phyloP scores from a whole-genome alignment of 768 basidiomycete genomes.

The Serendipita sp. region DNA sequence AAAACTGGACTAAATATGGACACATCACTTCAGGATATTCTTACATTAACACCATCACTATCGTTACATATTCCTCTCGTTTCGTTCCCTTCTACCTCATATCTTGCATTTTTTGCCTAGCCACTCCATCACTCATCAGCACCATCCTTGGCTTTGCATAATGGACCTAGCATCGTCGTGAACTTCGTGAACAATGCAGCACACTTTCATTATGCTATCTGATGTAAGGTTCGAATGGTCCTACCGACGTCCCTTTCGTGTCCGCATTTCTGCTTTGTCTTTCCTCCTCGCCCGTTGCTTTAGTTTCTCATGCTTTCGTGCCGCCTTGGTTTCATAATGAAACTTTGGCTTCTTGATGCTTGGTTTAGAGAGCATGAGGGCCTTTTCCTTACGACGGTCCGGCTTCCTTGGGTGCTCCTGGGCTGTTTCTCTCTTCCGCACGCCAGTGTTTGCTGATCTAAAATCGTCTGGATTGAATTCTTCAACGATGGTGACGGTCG shows the following conservation, averaged over 20 bases:
- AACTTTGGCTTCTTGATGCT: slow-evolving; percentile 27
- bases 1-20: not conserved
- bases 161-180: not conserved
- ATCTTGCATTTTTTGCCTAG: not conserved
- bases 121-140: not conserved
- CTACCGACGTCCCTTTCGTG: not conserved
- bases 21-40: not conserved
- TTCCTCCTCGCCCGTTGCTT: slow-evolving; percentile 50
- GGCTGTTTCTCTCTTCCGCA: no score
- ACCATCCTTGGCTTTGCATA: not conserved
- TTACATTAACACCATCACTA: not conserved
- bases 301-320: slow-evolving; percentile 39
- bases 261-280: slow-evolving; percentile 46
- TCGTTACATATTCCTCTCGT: not conserved
- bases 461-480: slow-evolving; percentile 67
- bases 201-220: not conserved
- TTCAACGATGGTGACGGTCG: slow-evolving; percentile 82
- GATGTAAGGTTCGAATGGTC: not conserved
- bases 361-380: slow-evolving; percentile 8
- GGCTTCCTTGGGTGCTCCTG: no score
- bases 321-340: slow-evolving; percentile 57
- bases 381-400: not conserved
- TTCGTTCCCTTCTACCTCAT: not conserved
- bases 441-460: slow-evolving; percentile 18
- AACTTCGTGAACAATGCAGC: not conserved